Conservation (phyloP, 164 flowering plant species). For the Sedum album region DNA sequence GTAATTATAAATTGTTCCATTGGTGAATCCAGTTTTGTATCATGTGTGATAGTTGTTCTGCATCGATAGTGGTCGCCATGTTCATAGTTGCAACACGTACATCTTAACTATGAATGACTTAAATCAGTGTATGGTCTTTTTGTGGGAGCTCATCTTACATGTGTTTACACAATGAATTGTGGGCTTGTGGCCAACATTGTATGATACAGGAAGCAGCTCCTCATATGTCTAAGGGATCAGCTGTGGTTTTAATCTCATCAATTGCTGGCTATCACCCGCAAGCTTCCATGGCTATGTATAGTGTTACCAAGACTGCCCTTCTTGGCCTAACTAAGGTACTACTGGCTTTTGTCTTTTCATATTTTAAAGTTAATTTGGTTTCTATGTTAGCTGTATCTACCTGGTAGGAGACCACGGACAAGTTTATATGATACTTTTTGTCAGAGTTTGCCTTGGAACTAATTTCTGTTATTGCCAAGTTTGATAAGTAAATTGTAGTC, state of each 20-base stretch:
- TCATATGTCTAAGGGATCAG: slow-evolving; percentile 68
- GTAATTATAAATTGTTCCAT: slow-evolving; percentile 20
- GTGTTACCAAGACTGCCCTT: slow-evolving; percentile 95
- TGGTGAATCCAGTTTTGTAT: not conserved
- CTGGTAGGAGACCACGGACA: not conserved
- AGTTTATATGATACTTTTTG: no score
- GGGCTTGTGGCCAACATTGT: not conserved
- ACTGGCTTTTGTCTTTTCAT: not conserved
- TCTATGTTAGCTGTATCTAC: not conserved
- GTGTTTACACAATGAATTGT: not conserved
- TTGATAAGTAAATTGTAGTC: not conserved
- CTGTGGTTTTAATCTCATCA: slow-evolving; percentile 76
- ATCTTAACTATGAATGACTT: no score
- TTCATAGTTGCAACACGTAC: no score
- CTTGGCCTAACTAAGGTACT: slow-evolving; percentile 95
- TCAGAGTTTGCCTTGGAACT: no score
- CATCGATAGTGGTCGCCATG: not conserved
- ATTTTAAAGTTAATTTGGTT: not conserved
- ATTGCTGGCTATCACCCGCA: slow-evolving; percentile 58
- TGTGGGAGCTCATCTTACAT: not conserved
- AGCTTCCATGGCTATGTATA: slow-evolving; percentile 75
- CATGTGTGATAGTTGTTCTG: not conserved
- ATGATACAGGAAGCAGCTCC: slow-evolving; percentile 71
- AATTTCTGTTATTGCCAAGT: not conserved
- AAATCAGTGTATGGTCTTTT: no score